Conservation (phyloP, 2,329 filamentous ascomycete genomes). For the Pseudopithomyces maydicus region DNA sequence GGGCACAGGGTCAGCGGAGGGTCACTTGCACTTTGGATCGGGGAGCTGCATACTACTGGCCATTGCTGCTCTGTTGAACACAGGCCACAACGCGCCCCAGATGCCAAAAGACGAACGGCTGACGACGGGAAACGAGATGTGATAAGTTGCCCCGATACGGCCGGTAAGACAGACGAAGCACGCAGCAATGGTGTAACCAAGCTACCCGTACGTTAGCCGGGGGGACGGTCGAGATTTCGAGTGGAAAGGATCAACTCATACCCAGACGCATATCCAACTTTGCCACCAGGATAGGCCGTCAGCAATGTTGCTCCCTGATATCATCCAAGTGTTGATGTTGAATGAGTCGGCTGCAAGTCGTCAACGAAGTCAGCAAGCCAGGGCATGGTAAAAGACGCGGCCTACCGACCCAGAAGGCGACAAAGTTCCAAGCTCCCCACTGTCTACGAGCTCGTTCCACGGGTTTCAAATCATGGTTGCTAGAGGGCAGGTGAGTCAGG, state of each 20-base stretch:
- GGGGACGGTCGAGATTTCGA: neutral
- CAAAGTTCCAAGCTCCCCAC: constrained; percentile 88
- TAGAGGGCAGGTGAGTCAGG: neutral
- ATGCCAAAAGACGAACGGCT: constrained; percentile 81
- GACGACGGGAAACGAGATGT: constrained; percentile 86
- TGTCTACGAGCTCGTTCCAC: constrained; percentile 80
- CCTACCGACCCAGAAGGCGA: constrained; percentile 78
- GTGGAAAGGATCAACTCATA: constrained; percentile 5
- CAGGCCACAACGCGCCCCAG: constrained; percentile 87
- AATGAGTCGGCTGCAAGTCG: constrained; percentile 46
- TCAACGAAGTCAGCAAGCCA: neutral
- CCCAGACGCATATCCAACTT: constrained; percentile 76
- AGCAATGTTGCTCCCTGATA: constrained; percentile 80
- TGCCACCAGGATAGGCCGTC: constrained; percentile 88
- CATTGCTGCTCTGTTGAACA: constrained; percentile 87
- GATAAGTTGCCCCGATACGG: constrained; percentile 83
- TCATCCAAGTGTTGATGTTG: constrained; percentile 85
- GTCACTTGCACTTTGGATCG: no score
- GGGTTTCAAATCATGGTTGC: constrained; percentile 17
- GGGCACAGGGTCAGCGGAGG: no score
- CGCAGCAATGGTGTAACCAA: constrained; percentile 79
- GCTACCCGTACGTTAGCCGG: constrained; percentile 16
- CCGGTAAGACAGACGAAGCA: constrained; percentile 74
- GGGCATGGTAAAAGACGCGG: constrained; percentile 2
- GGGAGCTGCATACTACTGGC: constrained; percentile 58